Percentiles rank a stretch among this genome's conserved stretches.
phyloP scores from a whole-genome alignment of 2,329 filamentous ascomycete species.

The Botrytis porri region DNA sequence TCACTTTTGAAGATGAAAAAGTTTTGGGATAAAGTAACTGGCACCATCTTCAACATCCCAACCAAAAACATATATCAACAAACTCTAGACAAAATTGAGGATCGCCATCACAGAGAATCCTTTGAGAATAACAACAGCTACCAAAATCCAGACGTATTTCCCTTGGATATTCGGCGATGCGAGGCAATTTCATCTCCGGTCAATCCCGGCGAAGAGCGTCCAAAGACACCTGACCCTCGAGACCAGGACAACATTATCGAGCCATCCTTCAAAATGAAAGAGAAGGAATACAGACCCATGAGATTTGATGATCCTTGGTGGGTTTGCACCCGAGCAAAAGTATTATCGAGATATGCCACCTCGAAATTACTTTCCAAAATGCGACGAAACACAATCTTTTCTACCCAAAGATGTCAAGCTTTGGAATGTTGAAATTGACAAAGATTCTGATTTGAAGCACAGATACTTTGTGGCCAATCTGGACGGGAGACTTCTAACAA shows the following conservation, averaged over 20 bases:
- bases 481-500: constrained; percentile 27
- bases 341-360: constrained; percentile 25
- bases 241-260: constrained; percentile 1
- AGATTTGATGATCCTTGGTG: constrained; percentile 31
- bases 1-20: constrained; percentile 23
- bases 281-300: constrained; percentile 19
- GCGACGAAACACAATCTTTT: not conserved
- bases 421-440: constrained; percentile 28
- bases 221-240: not conserved
- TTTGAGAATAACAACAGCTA: not conserved
- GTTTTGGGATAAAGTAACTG: constrained; percentile 33
- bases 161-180: constrained; percentile 34
- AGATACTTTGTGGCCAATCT: constrained; percentile 36
- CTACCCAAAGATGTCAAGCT: constrained; percentile 26
- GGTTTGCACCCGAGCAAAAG: constrained; percentile 29
- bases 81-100: not conserved
- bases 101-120: not conserved
- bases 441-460: constrained; percentile 23
- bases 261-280: constrained; percentile 1
- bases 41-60: constrained; percentile 36
- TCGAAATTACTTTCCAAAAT: constrained; percentile 25
- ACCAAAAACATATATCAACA: constrained; percentile 15
- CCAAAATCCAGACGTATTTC: constrained; percentile 26
- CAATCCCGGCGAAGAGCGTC: not conserved
- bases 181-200: not conserved